Evolutionary conservation across 495 filamentous ascomycete genomes (phyloP), one percentile per base, ranked within the genome.

Genomic region (Endocarpon pusillum): DNA sequence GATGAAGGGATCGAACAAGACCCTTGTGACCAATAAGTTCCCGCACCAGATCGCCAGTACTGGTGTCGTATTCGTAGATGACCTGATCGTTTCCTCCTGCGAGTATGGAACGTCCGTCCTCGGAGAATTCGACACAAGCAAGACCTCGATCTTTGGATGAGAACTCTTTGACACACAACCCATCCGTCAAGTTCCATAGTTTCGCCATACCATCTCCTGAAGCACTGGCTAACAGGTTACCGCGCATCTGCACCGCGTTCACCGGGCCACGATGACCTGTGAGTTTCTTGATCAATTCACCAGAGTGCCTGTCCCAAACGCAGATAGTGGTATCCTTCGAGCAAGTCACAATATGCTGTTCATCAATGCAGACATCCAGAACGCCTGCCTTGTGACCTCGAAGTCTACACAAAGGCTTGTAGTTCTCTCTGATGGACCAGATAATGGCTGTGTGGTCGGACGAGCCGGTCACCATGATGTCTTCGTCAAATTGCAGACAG

Each of bases 31-130:
- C 85, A 19, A 63, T 61, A 43, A 92, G 74, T 28, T 75, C 73
- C 41, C 72, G 67, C 27, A 89, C 63, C 44, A 85, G 73, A 46
- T 84, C 74, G 22, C 86, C 89, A 3, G 82, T 93, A 45, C 78
- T 79, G 21, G 84, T 78, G 49, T 96, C 81, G 65, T 87, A 97
- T 41, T 94, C 76, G 44, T 92, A 87, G 40, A 94, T 93, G 20
- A 83, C 71, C 46, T 79, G 71, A 51, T 94, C 89, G 47, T 94
- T 97, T 17, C 89, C 89, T 24, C 89, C 89, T 3, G 83, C 84
- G 12, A 92, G 73, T 23, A 97, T 84, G 36, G 75, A 82, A 28
- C 76, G 73, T 9, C 77, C 79, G 52, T 97, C 89, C 35, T 92
- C 80, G 33, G 76, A 83, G 52, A 96, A 94, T 51, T 97, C 89